These are phyloP conservation scores for Nannochloris sp. DNA, from an alignment of 139 green algal genomes.

Conservation along the genomic window DNA sequence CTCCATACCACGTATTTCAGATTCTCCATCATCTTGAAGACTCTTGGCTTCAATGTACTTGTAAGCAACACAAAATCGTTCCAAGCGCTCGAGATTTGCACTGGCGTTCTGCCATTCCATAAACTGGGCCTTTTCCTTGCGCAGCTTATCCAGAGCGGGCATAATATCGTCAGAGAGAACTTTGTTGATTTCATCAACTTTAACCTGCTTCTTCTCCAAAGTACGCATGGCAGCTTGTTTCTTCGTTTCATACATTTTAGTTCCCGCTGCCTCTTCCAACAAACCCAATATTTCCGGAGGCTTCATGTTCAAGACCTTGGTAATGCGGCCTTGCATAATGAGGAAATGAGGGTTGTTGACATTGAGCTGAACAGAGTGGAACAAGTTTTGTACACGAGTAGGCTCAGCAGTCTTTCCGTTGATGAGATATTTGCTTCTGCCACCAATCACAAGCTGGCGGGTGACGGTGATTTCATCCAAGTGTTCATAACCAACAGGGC, in stretches of 20 bases:
- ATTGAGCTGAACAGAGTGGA: conserved; percentile 98
- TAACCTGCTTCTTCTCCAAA: conserved; percentile 93
- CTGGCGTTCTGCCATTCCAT: conserved; percentile 62
- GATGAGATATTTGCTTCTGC: conserved; percentile 97
- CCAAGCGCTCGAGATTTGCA: conserved; percentile 52
- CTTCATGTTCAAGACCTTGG: conserved; percentile 99
- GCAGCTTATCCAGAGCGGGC: conserved; percentile 78
- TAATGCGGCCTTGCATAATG: conserved; percentile 99
- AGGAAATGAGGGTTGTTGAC: conserved; percentile 99
- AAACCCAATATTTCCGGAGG: conserved; percentile 93
- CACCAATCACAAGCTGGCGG: conserved; percentile 91
- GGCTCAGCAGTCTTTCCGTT: conserved; percentile 90
- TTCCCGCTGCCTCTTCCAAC: conserved; percentile 94
- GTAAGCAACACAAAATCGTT: conserved; percentile 78
- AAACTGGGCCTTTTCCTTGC: conserved; percentile 73
- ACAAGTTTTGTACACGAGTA: conserved; percentile 92
- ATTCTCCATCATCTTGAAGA: conserved; percentile 23
- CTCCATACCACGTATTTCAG: conserved; percentile 3
- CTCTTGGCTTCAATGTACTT: conserved; percentile 56
- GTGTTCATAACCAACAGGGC: conserved; percentile 87
- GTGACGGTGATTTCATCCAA: conserved; percentile 91
- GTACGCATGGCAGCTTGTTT: conserved; percentile 78
- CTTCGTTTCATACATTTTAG: conserved; percentile 98
- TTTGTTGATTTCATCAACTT: conserved; percentile 94
- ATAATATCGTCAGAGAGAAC: conserved; percentile 83